These are phyloP conservation scores for Panus rudis DNA, from an alignment of 768 basidiomycete genomes.

Conservation along the genomic window DNA sequence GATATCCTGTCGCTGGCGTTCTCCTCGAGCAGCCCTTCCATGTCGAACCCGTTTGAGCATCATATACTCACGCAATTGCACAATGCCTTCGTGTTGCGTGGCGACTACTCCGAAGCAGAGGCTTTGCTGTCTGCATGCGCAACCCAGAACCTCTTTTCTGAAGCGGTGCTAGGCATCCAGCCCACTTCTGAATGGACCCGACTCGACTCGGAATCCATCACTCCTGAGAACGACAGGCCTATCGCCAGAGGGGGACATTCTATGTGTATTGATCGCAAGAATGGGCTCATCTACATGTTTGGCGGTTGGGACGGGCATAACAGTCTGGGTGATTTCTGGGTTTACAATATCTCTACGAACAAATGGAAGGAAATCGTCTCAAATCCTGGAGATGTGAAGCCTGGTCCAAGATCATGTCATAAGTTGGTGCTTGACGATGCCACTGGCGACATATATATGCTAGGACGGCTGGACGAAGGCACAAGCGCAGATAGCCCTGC, in stretches of 20 bases:
- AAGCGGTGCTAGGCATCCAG: slow-evolving; percentile 49
- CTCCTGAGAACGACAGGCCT: slow-evolving; percentile 55
- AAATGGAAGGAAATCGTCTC: slow-evolving; percentile 36
- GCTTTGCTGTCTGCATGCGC: slow-evolving; percentile 42
- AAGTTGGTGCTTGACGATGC: slow-evolving; percentile 76
- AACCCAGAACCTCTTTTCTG: slow-evolving; percentile 52
- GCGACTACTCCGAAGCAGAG: slow-evolving; percentile 57
- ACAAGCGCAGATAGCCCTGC: slow-evolving; percentile 25
- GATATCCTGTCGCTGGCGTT: slow-evolving; percentile 48
- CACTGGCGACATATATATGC: slow-evolving; percentile 62
- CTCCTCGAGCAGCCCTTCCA: slow-evolving; percentile 23
- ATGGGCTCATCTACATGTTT: slow-evolving; percentile 63
- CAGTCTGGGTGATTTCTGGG: slow-evolving; percentile 76
- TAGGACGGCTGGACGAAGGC: slow-evolving; percentile 60
- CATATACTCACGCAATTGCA: slow-evolving; percentile 64
- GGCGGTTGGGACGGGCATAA: slow-evolving; percentile 75
- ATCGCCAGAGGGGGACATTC: slow-evolving; percentile 70
- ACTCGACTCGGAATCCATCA: slow-evolving; percentile 45
- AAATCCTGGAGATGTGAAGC: slow-evolving; percentile 45
- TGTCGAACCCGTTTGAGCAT: slow-evolving; percentile 46
- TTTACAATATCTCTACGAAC: slow-evolving; percentile 51
- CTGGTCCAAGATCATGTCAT: slow-evolving; percentile 68
- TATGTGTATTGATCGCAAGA: slow-evolving; percentile 67
- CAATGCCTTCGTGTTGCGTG: slow-evolving; percentile 55
- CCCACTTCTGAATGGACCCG: slow-evolving; percentile 58